A percentile compares a stretch with the other conserved stretches of the same genome.
These are phyloP conservation scores for Barnettozyma pratensis DNA, from an alignment of 805 yeast genomes.

Conservation along the genomic window DNA sequence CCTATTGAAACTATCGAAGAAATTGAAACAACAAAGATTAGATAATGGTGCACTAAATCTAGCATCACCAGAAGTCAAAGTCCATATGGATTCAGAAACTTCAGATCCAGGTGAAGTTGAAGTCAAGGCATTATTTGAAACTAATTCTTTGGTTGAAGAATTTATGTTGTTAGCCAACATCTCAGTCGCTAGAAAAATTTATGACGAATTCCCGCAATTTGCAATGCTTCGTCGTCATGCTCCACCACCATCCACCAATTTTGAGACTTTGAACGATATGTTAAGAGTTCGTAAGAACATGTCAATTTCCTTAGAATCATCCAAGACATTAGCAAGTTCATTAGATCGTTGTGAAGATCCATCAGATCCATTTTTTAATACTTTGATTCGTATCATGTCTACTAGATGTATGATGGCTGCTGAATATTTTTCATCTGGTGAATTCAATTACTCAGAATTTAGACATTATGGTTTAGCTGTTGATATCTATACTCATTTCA, in stretches of 20 bases:
- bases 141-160: conserved; percentile 95
- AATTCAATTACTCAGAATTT: conserved; percentile 84
- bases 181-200: conserved; percentile 89
- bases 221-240: conserved; percentile 98
- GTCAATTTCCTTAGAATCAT: conserved; percentile 74
- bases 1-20: conserved; percentile 71
- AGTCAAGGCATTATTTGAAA: conserved; percentile 78
- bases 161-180: conserved; percentile 97
- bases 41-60: conserved; percentile 95
- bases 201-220: conserved; percentile 92
- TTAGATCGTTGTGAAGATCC: conserved; percentile 83
- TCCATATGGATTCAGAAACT: conserved; percentile 94
- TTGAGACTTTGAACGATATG: conserved; percentile 87
- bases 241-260: conserved; percentile 93
- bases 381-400: conserved; percentile 91
- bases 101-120: conserved; percentile 96
- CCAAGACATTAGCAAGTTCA: conserved; percentile 90
- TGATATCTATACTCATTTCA: conserved; percentile 96
- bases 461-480: conserved; percentile 96
- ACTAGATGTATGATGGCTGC: conserved; percentile 99
- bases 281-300: conserved; percentile 72
- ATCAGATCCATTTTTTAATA: conserved; percentile 85
- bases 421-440: conserved; percentile 91
- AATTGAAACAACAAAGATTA: conserved; percentile 76
- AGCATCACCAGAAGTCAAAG: conserved; percentile 97